phyloP scores from a whole-genome alignment of 2,329 filamentous ascomycete species.

The Beauveria brongniartii region DNA sequence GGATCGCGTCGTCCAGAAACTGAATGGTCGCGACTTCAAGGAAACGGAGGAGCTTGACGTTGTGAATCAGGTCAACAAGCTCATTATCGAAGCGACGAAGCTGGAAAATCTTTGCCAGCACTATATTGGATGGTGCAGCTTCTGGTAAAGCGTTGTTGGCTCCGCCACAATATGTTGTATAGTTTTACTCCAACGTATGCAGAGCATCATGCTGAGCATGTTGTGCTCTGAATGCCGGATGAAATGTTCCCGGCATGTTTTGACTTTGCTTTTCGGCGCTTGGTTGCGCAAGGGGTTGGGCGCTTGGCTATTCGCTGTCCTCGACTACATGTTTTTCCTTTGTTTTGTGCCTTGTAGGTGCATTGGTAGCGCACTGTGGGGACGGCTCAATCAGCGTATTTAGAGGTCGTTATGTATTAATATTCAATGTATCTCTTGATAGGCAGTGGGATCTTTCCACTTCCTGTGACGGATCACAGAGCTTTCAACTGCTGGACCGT shows the following conservation, averaged over 20 bases:
- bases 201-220: not conserved
- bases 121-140: constrained; percentile 98
- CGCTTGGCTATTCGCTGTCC: not conserved
- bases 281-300: not conserved
- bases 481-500: too few species aligned
- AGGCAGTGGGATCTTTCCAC: not conserved
- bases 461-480: not conserved
- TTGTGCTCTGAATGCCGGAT: too few species aligned
- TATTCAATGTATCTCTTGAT: not conserved
- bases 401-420: not conserved
- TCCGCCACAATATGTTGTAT: not conserved
- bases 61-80: constrained; percentile 82
- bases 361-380: not conserved
- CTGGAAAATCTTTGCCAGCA: constrained; percentile 97
- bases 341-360: not conserved
- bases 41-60: constrained; percentile 75
- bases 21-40: constrained; percentile 91
- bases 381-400: not conserved
- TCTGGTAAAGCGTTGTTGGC: constrained; percentile 56
- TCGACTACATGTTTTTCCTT: not conserved
- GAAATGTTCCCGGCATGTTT: too few species aligned
- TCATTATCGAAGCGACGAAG: constrained; percentile 92
- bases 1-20: constrained; percentile 85
- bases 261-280: not conserved
- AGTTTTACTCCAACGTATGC: not conserved